Base-by-base conservation (phyloP, 2,329 filamentous ascomycete genomes). In the Sporothrix sp. region DNA sequence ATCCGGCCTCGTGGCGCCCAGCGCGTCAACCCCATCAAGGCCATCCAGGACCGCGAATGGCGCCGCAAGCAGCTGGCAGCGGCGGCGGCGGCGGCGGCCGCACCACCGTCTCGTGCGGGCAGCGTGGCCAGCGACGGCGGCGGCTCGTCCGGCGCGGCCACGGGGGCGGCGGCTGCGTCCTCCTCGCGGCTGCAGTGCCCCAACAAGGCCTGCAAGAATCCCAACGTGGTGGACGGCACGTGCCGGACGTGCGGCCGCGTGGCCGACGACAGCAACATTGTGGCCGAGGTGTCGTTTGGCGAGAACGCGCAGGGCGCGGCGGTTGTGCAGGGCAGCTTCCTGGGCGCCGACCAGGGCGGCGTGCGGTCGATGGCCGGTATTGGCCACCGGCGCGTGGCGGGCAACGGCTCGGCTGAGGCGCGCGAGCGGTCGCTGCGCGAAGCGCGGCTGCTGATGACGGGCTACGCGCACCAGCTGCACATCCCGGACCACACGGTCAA, bases 221-320 rank as follows among this genome's bases (percentile, higher is more conserved):
- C 79, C 14, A 75, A 80, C 50, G 75, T 84, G 45, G 71, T 77
- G 48, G 79, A 82, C 58, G 80, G 80, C 33, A 77, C 87, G 58
- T 97, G 93, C 68, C 79, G 82, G 54, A 84, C 80, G 42, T 97
- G 93, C 66, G 91, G 89, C 75, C 83, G 81, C 54, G 81, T 95
- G 58, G 79, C 91, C 51, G 84, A 86, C 59, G 85, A 94, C 62
- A 83, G 81, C 63, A 89, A 94, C 62, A 95, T 97, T 56, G 90
- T 96, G 52, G 80, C 88, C 44, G 93, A 98, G 65, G 80, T 97
- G 55, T 84, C 84, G 20, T 98, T 97, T 62, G 89, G 89, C 57
- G 91, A 98, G 70, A 85, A 81, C 25, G 81, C 87, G 0, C 82
- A 81, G 30, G 93, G 93, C 60, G 88, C 87, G 44, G 90, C 91